Percentiles rank a stretch among this genome's conserved stretches.
Evolutionary conservation across 768 basidiomycete genomes (phyloP).

Genomic region (Auricularia sp.): DNA sequence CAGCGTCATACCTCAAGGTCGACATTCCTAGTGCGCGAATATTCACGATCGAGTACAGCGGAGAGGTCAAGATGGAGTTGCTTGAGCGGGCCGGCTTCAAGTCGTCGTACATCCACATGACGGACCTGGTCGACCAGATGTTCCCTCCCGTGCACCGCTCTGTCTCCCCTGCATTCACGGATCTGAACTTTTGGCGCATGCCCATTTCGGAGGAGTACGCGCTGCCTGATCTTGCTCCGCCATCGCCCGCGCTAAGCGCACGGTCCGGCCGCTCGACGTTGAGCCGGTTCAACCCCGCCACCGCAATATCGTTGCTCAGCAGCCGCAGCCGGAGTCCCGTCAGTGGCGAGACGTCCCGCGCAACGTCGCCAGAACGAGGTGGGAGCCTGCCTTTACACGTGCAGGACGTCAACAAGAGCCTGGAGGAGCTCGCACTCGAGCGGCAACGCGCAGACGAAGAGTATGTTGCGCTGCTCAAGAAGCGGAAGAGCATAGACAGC

Average conservation of each 20-base stretch:
- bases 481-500: constrained; percentile 54
- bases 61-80: constrained; percentile 94
- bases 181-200: constrained; percentile 93
- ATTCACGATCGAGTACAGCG: constrained; percentile 87
- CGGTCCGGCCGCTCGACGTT: constrained; percentile 77
- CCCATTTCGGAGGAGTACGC: constrained; percentile 61
- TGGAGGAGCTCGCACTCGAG: neutral
- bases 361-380: constrained; percentile 5
- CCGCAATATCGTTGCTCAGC: neutral
- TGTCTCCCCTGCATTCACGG: constrained; percentile 83
- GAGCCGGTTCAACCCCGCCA: constrained; percentile 21
- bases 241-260: constrained; percentile 89
- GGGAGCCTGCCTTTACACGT: neutral
- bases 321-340: neutral
- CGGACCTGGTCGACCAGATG: constrained; percentile 98
- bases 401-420: neutral
- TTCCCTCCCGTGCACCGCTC: constrained; percentile 93
- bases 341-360: neutral
- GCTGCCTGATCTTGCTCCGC: constrained; percentile 72
- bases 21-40: constrained; percentile 89
- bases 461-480: constrained; percentile 29
- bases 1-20: constrained; percentile 92
- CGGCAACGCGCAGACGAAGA: constrained; percentile 30
- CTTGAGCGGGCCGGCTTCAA: constrained; percentile 96
- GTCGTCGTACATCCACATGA: constrained; percentile 98